Evolutionary conservation across 257 asterid genomes (phyloP).

Genomic region (Salvia rosmarinus): DNA sequence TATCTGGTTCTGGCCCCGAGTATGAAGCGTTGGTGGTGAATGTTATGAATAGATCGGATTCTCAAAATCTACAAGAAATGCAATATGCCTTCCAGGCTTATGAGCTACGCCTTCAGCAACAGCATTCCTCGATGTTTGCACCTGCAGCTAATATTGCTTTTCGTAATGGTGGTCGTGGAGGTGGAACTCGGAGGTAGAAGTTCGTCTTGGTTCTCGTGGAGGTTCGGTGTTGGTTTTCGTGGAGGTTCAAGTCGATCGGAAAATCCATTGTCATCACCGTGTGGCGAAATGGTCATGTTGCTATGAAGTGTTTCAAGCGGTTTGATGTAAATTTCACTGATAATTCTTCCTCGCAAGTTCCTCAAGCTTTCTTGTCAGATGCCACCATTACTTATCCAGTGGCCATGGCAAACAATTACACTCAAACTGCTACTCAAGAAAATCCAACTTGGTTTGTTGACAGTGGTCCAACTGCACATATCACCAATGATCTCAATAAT

Average conservation of each 20-base stretch:
- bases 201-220: neutral
- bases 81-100: neutral
- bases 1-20: neutral
- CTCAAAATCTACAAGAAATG: neutral
- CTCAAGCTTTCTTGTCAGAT: neutral
- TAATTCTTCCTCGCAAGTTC: no score
- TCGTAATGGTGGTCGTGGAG: neutral
- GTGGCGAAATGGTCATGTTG: neutral
- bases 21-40: neutral
- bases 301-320: neutral
- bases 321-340: neutral
- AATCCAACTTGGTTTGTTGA: no score
- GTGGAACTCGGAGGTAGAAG: neutral
- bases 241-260: no score
- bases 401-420: no score
- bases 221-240: no score
- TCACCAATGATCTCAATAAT: no score
- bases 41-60: neutral
- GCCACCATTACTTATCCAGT: neutral
- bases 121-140: neutral
- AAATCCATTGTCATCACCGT: neutral
- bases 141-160: neutral
- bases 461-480: no score
- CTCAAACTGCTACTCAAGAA: no score
- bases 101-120: no score